Evolutionary conservation across 148 eudicot species (phyloP), one percentile per base, ranked within the genome.

Genomic region (Gaultheria prostrata): DNA sequence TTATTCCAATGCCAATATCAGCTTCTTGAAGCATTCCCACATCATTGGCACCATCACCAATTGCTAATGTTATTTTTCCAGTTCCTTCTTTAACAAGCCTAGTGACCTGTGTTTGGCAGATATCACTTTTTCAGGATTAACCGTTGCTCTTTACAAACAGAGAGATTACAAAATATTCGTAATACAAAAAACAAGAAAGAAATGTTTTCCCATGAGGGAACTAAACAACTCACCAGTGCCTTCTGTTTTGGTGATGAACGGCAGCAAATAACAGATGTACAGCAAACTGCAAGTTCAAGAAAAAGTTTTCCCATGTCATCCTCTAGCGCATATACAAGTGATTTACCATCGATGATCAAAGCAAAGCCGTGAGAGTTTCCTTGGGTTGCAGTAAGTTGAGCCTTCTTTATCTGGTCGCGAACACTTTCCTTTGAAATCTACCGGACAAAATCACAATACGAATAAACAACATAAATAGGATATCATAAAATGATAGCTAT

Each of bases 11-110:
- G 35, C 97, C 98, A 39, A 95, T 95, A 81, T 95, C 98, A 84
- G 98, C 98, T 89, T 95, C 98, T 87, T 95, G 98, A 93, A 95
- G 98, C 98, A 95, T 95, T 77, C 97, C 98, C 69, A 95, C 98
- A 74, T 95, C 98, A 83, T 95, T 95, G 28, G 98, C 98, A n/a
- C 98, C 98, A 71, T 95, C 98, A 63, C 98, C 98, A 82, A 95
- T 95, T 17, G 98, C 98, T 84, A 95, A 79, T 69, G 97, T 95
- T 65, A 95, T 95, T 82, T 89, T 93, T 33, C 88, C 87, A 15
- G 89, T 93, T 71, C 97, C 98, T 17, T 82, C 80, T 87, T 95
- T 95, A 77, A 95, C 98, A 77, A 95, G 90, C 73, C 94, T 88
- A 5, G 98, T 93, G 50, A 93, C 97, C 97, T 93, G 85, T 77